phyloP scores from a whole-genome alignment of 2,329 filamentous ascomycete genomes.

The Rhytidhysteron rufulum region DNA sequence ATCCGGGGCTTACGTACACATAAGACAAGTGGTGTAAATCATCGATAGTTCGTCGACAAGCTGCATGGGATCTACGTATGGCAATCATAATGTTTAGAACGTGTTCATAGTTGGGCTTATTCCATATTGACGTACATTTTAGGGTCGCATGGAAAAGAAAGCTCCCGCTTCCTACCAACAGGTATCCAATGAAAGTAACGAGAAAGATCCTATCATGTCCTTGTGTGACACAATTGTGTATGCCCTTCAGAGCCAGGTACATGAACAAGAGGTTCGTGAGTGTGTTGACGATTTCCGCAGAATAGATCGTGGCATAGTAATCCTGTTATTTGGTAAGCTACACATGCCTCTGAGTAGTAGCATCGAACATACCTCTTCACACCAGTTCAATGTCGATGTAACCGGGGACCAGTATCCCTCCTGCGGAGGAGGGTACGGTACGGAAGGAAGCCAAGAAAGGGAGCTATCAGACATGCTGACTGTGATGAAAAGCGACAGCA shows the following conservation, averaged over 20 bases:
- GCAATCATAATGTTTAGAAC: neutral
- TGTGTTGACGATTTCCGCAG: constrained; percentile 75
- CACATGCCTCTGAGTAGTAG: neutral
- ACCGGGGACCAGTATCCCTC: constrained; percentile 66
- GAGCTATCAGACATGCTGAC: constrained; percentile 23
- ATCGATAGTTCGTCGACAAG: constrained; percentile 67
- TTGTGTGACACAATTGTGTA: constrained; percentile 67
- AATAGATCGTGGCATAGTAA: constrained; percentile 70
- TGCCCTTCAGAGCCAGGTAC: constrained; percentile 70
- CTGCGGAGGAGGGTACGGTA: constrained; percentile 48
- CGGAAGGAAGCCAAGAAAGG: constrained; percentile 38
- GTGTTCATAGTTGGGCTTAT: neutral
- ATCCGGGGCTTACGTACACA: no score
- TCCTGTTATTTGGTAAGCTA: constrained; percentile 47
- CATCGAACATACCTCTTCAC: constrained; percentile 61
- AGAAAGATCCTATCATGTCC: constrained; percentile 73
- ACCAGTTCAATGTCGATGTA: constrained; percentile 73
- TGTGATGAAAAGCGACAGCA: neutral
- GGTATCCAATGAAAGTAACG: constrained; percentile 60
- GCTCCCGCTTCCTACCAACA: constrained; percentile 58
- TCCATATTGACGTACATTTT: constrained; percentile 48
- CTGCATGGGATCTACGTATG: constrained; percentile 60
- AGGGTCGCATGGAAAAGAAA: constrained; percentile 62
- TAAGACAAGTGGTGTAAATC: constrained; percentile 69
- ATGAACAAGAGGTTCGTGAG: constrained; percentile 81